Evolutionary conservation across 2,329 filamentous ascomycete species (phyloP), one percentile per base, ranked within the genome.

Genomic region (Fusarium tjaetaba): DNA sequence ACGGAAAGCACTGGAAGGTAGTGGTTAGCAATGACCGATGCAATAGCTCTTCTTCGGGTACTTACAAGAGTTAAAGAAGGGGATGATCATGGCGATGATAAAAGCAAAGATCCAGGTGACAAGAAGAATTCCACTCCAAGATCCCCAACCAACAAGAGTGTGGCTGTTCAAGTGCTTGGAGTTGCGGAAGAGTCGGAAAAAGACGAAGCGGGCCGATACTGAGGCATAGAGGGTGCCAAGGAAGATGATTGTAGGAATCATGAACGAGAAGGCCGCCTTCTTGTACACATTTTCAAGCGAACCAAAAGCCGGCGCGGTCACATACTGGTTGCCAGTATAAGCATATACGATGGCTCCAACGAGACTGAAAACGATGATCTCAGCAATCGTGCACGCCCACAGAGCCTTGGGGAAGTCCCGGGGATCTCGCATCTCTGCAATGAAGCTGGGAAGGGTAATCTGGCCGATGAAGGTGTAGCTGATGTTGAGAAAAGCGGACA

Each of bases 401-500:
- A 98, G 89, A 5, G 95, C 94, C 83, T 98, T 98, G 77, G 94
- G 94, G 80, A 98, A 98, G 76, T 98, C 95, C 65, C 83, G 81
- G 4, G 89, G 89, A 34, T 91, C 87, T 65, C 86, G 93, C 95
- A 98, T 98, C 82, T 98, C 95, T 7, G 95, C 95, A 73, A 98
- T 98, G 85, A 98, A 98, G 76, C 93, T 96, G 2, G 95, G 95
- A 20, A 98, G 87, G 0, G 95, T 97, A 77, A 97, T 97, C 81
- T 98, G 95, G 0, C 95, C 95, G 75, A 98, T 97, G 80, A 98
- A 97, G 1, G 95, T 97, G 81, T 97, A 98, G 83, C 92, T 94
- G 80, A 98, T 98, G 83, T 98, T 98, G 81, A 98, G 88, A 83
- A 97, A 97, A 0, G 95, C 95, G 60, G 91, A 94, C 87, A 97